These are phyloP conservation scores for Cadophora malorum DNA, from an alignment of 2,329 filamentous ascomycete species.

Conservation along the genomic window DNA sequence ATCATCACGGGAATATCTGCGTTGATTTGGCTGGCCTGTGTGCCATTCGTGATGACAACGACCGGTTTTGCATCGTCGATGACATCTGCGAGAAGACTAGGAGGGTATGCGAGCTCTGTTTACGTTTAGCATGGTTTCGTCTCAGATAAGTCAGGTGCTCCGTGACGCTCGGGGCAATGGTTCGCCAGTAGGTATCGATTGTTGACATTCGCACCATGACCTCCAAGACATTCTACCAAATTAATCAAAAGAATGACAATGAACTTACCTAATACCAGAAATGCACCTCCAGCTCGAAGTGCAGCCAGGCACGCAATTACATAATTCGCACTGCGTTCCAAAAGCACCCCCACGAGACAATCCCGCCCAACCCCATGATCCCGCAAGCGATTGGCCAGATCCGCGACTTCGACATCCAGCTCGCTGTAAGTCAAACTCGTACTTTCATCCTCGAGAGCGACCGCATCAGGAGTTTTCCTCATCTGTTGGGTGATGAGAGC, in stretches of 20 bases:
- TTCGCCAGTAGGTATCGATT: not conserved
- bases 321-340: constrained; percentile 78
- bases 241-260: not conserved
- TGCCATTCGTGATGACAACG: constrained; percentile 71
- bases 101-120: constrained; percentile 75
- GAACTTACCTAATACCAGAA: constrained; percentile 65
- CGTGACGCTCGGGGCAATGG: not conserved
- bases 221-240: not conserved
- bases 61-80: constrained; percentile 76
- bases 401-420: constrained; percentile 70
- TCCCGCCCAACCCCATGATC: constrained; percentile 74
- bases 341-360: constrained; percentile 75
- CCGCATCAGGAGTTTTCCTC: constrained; percentile 68
- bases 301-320: constrained; percentile 80
- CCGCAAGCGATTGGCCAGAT: constrained; percentile 69
- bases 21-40: constrained; percentile 70
- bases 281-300: constrained; percentile 80
- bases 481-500: constrained; percentile 75
- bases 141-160: not conserved
- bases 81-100: constrained; percentile 75
- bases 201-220: not conserved
- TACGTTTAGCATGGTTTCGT: not conserved
- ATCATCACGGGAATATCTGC: constrained; percentile 67
- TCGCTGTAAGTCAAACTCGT: constrained; percentile 74
- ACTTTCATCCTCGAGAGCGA: constrained; percentile 75